phyloP scores from a whole-genome alignment of 768 basidiomycete genomes.

The Podaxis pistillaris region DNA sequence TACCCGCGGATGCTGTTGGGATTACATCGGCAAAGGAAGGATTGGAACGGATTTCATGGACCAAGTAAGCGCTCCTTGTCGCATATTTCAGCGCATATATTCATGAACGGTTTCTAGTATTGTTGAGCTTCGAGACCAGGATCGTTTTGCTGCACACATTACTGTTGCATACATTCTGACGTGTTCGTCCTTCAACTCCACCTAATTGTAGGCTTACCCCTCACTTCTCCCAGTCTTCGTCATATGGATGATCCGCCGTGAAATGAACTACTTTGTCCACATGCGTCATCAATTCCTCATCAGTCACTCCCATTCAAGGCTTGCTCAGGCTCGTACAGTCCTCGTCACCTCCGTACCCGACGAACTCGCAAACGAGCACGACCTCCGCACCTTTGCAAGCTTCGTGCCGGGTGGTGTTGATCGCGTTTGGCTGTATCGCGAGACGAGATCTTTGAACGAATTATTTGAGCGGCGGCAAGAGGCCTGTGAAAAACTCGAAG shows the following conservation, averaged over 20 bases:
- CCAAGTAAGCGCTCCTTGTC: constrained; percentile 38
- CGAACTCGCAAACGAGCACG: constrained; percentile 46
- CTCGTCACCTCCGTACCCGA: constrained; percentile 64
- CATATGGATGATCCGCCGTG: constrained; percentile 54
- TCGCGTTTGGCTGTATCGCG: constrained; percentile 67
- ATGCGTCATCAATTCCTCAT: constrained; percentile 60
- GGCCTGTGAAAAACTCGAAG: constrained; percentile 53
- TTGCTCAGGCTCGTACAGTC: constrained; percentile 67
- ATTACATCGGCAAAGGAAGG: constrained; percentile 31
- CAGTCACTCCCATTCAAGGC: constrained; percentile 52
- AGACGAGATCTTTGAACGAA: constrained; percentile 41
- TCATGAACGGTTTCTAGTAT: constrained; percentile 27
- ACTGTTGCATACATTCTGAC: constrained; percentile 49
- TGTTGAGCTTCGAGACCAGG: constrained; percentile 32
- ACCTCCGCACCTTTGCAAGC: constrained; percentile 50
- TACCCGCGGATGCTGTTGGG: constrained; percentile 55
- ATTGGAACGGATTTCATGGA: constrained; percentile 49
- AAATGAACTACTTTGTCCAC: constrained; percentile 55
- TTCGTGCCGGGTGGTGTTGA: constrained; percentile 71
- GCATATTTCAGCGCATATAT: background rate
- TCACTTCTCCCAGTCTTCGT: constrained; percentile 46
- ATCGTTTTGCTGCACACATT: constrained; percentile 56
- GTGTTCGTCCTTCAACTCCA: constrained; percentile 31
- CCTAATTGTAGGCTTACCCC: background rate
- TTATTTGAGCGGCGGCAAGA: constrained; percentile 44